phyloP scores from a whole-genome alignment of 2,329 filamentous ascomycete species.

The Capronia coronata region DNA sequence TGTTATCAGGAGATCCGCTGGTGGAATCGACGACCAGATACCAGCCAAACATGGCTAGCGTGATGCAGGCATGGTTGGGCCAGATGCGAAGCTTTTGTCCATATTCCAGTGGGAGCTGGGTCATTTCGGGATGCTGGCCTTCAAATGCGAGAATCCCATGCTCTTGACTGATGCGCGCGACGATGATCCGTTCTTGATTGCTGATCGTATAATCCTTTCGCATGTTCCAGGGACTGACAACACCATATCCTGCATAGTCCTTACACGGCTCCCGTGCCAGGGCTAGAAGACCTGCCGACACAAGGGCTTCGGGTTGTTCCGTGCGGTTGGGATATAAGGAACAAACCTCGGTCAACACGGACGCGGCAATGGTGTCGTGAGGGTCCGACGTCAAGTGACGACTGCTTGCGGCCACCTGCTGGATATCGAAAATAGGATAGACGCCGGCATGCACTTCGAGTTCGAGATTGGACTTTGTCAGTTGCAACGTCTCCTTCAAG shows the following conservation, averaged over 20 bases:
- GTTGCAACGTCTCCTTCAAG: conserved; percentile 19
- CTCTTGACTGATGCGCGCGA: conserved; percentile 68
- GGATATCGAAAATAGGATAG: conserved; percentile 69
- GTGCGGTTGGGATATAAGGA: conserved; percentile 56
- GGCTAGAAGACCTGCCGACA: conserved; percentile 63
- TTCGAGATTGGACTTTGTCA: conserved; percentile 35
- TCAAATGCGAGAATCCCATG: conserved; percentile 65
- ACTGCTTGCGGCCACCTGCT: conserved; percentile 69
- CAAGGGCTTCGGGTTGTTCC: conserved; percentile 54
- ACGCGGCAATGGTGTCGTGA: conserved; percentile 56
- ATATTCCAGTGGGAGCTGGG: conserved; percentile 47
- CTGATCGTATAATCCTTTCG: conserved; percentile 31
- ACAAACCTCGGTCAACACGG: conserved; percentile 64
- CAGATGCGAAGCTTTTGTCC: conserved; percentile 65
- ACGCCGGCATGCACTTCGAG: conserved; percentile 71
- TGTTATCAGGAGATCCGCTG: conserved; percentile 45
- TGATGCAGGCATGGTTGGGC: conserved; percentile 77
- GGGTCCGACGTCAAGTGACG: conserved; percentile 35
- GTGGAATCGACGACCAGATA: conserved; percentile 67
- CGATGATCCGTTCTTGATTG: conserved; percentile 55
- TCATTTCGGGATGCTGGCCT: conserved; percentile 31
- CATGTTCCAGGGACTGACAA: conserved; percentile 56
- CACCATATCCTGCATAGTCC: conserved; percentile 64
- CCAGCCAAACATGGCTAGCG: conserved; percentile 63
- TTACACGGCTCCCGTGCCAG: conserved; percentile 67